A percentile compares a stretch with the other conserved stretches of the same genome.
Evolutionary conservation across 2,329 filamentous ascomycete species (phyloP).

Genomic region (Didymellaceae sp.): DNA sequence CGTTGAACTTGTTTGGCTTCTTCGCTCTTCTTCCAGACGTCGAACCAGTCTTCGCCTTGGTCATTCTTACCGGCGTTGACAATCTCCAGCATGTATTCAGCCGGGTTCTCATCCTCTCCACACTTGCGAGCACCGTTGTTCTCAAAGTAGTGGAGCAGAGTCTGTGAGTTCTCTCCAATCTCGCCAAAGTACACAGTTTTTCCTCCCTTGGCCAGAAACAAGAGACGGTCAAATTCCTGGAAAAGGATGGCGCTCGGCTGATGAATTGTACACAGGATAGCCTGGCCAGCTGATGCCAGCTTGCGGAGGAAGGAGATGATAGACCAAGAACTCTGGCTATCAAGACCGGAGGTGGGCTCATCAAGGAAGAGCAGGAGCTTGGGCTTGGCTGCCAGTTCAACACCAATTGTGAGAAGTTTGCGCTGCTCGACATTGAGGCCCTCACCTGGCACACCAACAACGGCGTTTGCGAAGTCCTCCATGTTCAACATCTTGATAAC

Average conservation of each 20-base stretch:
- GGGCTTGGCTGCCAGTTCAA: slow-evolving; percentile 74
- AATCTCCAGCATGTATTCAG: slow-evolving; percentile 75
- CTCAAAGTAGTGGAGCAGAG: slow-evolving; percentile 63
- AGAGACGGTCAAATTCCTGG: slow-evolving; percentile 53
- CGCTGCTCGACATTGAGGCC: slow-evolving; percentile 73
- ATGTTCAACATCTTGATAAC: slow-evolving; percentile 72
- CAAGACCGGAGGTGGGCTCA: slow-evolving; percentile 66
- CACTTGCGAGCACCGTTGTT: slow-evolving; percentile 67
- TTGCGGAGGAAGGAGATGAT: slow-evolving; percentile 69
- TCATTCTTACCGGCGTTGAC: slow-evolving; percentile 44
- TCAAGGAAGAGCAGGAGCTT: slow-evolving; percentile 68
- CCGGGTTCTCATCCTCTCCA: slow-evolving; percentile 70
- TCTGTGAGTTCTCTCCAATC: slow-evolving; percentile 52
- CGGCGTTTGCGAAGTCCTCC: slow-evolving; percentile 69
- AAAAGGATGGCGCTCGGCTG: slow-evolving; percentile 55
- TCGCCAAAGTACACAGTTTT: slow-evolving; percentile 58
- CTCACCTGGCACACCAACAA: slow-evolving; percentile 68
- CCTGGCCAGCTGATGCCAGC: slow-evolving; percentile 58
- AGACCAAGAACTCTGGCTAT: slow-evolving; percentile 64
- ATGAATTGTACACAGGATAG: slow-evolving; percentile 57
- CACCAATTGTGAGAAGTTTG: slow-evolving; percentile 74
- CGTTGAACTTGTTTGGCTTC: slow-evolving; percentile 36
- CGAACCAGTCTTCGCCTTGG: slow-evolving; percentile 48
- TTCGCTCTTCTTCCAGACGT: slow-evolving; percentile 47
- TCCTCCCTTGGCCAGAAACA: slow-evolving; percentile 54